These are phyloP conservation scores for Vigna hirtella DNA, from an alignment of 306 rosid genomes.

Conservation along the genomic window DNA sequence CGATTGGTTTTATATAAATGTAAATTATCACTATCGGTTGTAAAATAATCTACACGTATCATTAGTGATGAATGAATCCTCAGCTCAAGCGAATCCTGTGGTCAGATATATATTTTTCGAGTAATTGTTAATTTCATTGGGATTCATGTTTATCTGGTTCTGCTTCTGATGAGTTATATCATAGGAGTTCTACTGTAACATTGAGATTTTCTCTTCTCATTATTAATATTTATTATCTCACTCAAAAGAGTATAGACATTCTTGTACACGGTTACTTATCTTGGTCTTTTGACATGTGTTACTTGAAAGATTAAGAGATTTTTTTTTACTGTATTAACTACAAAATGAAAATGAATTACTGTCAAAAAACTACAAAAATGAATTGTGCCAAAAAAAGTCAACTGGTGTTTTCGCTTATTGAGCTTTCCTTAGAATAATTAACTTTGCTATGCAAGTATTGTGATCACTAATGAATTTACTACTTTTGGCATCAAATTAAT, in stretches of 20 bases:
- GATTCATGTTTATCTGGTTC: conserved; percentile 4
- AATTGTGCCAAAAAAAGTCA: not conserved
- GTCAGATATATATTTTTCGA: not conserved
- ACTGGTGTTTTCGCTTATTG: not conserved
- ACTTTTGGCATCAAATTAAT: conserved; percentile 9
- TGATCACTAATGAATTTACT: not conserved
- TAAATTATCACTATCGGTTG: not conserved
- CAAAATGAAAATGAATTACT: not conserved
- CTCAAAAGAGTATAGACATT: not conserved
- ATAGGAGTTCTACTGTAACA: not conserved
- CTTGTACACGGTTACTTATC: not conserved
- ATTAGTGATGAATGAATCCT: conserved; percentile 26
- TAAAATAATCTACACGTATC: not conserved
- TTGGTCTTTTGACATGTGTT: not conserved
- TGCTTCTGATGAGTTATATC: conserved; percentile 4
- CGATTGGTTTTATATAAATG: not conserved
- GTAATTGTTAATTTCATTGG: not conserved
- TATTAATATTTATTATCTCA: not conserved
- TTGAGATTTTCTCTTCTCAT: not conserved
- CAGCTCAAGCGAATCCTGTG: not conserved
- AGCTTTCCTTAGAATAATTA: not conserved
- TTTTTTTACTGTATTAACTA: not conserved
- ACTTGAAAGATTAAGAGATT: not conserved
- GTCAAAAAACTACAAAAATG: too few species aligned
- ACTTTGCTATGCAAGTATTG: too few species aligned